Conservation (phyloP, 768 basidiomycete genomes). For the Kwoniella botswanensis region DNA sequence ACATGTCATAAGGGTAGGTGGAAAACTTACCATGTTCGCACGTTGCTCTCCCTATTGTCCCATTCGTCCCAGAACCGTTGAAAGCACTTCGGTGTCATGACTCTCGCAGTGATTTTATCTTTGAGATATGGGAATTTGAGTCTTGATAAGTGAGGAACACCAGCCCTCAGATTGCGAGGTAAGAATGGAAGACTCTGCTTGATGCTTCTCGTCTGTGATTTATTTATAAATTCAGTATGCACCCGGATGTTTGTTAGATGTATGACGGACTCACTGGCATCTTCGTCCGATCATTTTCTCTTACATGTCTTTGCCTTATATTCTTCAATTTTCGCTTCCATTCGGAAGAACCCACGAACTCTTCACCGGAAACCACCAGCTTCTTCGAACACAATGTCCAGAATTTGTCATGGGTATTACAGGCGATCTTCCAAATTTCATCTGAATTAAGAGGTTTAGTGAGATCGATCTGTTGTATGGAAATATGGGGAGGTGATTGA, state of each 20-base stretch:
- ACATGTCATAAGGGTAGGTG: not conserved
- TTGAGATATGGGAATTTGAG: not conserved
- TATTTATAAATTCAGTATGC: not conserved
- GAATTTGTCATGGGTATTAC: not conserved
- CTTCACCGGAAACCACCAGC: not conserved
- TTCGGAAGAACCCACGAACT: not conserved
- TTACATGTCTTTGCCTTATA: not conserved
- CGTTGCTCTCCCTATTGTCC: not conserved
- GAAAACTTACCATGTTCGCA: slow-evolving; percentile 5
- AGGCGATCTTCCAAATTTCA: slow-evolving; percentile 6
- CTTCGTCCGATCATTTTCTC: not conserved
- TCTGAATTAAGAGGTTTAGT: not conserved
- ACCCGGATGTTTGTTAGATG: not conserved
- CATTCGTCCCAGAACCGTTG: not conserved
- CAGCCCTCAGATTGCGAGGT: not conserved
- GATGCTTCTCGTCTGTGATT: too few relatives aligned
- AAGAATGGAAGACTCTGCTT: not conserved
- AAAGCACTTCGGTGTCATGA: not conserved
- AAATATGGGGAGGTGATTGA: too few relatives aligned
- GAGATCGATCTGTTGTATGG: not conserved
- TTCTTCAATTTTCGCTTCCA: too few relatives aligned
- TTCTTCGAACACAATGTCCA: not conserved
- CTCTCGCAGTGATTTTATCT: not conserved
- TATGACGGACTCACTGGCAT: not conserved
- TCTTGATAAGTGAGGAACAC: not conserved